phyloP scores from a whole-genome alignment of 1,284 basidiomycete genomes.

The Coniferiporia weirii region DNA sequence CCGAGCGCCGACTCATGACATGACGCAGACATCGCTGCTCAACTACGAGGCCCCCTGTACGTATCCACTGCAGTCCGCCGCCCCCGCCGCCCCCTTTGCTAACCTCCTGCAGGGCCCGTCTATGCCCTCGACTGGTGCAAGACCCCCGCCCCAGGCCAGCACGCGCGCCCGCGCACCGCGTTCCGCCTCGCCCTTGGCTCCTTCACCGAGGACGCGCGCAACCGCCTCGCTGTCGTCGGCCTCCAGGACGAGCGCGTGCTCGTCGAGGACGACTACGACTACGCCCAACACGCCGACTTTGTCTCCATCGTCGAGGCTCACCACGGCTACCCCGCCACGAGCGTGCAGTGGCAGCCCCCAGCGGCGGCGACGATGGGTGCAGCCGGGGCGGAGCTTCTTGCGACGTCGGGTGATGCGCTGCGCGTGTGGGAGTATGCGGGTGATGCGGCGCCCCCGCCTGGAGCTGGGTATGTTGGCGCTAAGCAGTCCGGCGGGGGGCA shows the following conservation, averaged over 20 bases:
- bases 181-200: conserved; percentile 79
- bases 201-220: conserved; percentile 73
- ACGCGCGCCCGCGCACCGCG: conserved; percentile 65
- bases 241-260: conserved; percentile 78
- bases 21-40: conserved; percentile 23
- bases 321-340: conserved; percentile 82
- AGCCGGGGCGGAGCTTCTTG: conserved; percentile 65
- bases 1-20: conserved; percentile 4
- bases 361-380: conserved; percentile 36
- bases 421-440: conserved; percentile 82
- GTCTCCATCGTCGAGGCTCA: conserved; percentile 72
- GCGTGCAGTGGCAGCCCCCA: conserved; percentile 78
- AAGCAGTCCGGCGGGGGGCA: conserved; percentile 52
- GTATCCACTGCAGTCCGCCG: conserved; percentile 3
- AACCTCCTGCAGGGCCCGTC: conserved; percentile 62
- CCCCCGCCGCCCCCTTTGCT: neutral
- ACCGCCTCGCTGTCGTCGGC: conserved; percentile 77
- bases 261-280: conserved; percentile 78
- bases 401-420: conserved; percentile 86
- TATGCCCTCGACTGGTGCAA: conserved; percentile 85
- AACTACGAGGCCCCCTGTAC: conserved; percentile 27
- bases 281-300: conserved; percentile 57
- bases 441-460: conserved; percentile 50
- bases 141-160: conserved; percentile 65
- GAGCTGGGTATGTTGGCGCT: conserved; percentile 64